Conservation (phyloP, 169 alveolate species). For the Eimeria falciformis region DNA sequence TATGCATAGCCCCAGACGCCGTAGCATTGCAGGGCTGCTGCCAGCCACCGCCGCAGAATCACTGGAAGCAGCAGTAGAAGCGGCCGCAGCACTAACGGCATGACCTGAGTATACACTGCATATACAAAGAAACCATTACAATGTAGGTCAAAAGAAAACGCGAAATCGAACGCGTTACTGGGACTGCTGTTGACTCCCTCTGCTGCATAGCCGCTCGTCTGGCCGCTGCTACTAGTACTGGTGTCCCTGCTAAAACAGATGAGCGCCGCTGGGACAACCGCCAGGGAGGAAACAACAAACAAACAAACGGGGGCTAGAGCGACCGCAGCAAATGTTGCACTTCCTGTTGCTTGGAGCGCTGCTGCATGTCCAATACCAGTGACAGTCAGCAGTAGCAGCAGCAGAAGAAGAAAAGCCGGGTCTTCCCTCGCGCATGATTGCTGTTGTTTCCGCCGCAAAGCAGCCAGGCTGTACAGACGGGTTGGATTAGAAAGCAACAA, state of each 20-base stretch:
- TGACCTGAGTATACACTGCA: slow-evolving; percentile 27
- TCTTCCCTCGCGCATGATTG: slow-evolving; percentile 38
- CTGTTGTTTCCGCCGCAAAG: slow-evolving; percentile 30
- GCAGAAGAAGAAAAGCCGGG: slow-evolving; percentile 33
- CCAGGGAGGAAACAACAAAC: background rate
- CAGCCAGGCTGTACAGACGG: slow-evolving; percentile 26
- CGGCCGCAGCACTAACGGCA: slow-evolving; percentile 32
- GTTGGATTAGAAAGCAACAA: slow-evolving; percentile 17
- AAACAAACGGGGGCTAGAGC: background rate
- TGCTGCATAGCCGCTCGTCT: background rate
- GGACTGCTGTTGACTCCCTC: slow-evolving; percentile 14
- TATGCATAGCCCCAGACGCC: slow-evolving; percentile 7
- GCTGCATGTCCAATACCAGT: slow-evolving; percentile 12
- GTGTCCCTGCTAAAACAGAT: background rate
- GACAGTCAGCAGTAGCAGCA: slow-evolving; percentile 24
- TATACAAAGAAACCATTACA: slow-evolving; percentile 34
- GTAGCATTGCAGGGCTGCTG: slow-evolving; percentile 48
- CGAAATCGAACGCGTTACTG: background rate
- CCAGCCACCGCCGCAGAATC: background rate
- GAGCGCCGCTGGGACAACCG: background rate
- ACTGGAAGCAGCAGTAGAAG: slow-evolving; percentile 42
- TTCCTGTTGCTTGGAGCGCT: slow-evolving; percentile 22
- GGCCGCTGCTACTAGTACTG: slow-evolving; percentile 3
- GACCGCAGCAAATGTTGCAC: slow-evolving; percentile 33
- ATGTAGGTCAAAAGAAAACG: slow-evolving; percentile 19